Conservation (phyloP, 805 yeast species). For the Schwanniomyces pseudopolymorphus region DNA sequence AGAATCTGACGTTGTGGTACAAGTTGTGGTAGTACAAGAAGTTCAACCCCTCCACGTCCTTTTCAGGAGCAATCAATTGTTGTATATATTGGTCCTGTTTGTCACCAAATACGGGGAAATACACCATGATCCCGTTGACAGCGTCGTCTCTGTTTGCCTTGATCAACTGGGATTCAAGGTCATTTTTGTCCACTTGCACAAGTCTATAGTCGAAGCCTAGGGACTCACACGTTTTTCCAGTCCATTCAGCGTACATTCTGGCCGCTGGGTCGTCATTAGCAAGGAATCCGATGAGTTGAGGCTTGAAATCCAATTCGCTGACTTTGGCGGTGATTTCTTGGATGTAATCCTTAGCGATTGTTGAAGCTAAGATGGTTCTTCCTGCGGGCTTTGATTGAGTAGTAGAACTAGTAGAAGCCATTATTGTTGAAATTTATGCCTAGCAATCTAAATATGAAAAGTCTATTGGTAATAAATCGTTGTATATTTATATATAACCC, state of each 20-base stretch:
- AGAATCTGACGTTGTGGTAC: constrained; percentile 86
- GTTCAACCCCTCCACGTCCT: constrained; percentile 95
- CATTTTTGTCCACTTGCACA: constrained; percentile 72
- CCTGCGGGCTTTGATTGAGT: constrained; percentile 49
- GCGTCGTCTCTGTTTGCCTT: constrained; percentile 74
- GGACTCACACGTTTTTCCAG: constrained; percentile 83
- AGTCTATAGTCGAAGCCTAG: constrained; percentile 85
- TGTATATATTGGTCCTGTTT: constrained; percentile 94
- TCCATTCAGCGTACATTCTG: constrained; percentile 92
- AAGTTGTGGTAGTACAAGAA: constrained; percentile 89
- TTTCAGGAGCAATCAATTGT: constrained; percentile 86
- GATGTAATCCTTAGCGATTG: constrained; percentile 78
- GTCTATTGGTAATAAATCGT: neutral
- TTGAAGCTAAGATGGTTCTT: constrained; percentile 81
- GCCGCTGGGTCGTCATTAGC: constrained; percentile 97
- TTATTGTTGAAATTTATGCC: constrained; percentile 6
- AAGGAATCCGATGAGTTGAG: constrained; percentile 83
- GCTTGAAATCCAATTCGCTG: constrained; percentile 50
- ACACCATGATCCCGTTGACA: constrained; percentile 93
- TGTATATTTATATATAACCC: neutral
- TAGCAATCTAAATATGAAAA: neutral
- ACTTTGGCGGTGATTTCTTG: constrained; percentile 70
- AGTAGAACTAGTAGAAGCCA: constrained; percentile 2
- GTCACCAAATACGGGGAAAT: constrained; percentile 95
- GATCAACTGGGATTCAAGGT: constrained; percentile 77